These are phyloP conservation scores for Boletus speciosus DNA, from an alignment of 768 basidiomycete species.

Conservation along the genomic window DNA sequence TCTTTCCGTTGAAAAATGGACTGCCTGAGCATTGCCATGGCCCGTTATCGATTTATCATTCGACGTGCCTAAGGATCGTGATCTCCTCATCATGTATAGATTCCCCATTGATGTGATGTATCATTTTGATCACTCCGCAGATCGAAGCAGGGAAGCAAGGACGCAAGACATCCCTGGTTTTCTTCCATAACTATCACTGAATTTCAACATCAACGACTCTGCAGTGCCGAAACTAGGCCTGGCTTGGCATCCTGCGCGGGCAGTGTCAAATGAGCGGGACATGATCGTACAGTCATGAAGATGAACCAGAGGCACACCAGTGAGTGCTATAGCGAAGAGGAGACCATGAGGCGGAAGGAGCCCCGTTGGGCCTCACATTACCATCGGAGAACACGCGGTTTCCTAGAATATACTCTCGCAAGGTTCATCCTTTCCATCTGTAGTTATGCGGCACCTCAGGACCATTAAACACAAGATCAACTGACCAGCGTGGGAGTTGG, in stretches of 20 bases:
- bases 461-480: conserved; percentile 7
- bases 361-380: not conserved
- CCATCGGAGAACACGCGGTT: conserved; percentile 1
- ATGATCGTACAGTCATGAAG: not conserved
- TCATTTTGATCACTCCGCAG: conserved; percentile 23
- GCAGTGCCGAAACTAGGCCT: not conserved
- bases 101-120: conserved; percentile 18
- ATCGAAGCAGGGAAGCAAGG: conserved; percentile 20
- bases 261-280: not conserved
- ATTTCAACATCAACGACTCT: conserved; percentile 15
- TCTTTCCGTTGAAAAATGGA: conserved; percentile 1
- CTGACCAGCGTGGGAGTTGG: conserved; percentile 13
- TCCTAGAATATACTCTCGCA: conserved; percentile 6
- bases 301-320: not conserved
- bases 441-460: conserved; percentile 5
- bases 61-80: conserved; percentile 3
- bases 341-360: conserved; percentile 14
- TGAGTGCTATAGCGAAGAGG: not conserved
- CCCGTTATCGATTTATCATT: not conserved
- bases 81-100: conserved; percentile 1
- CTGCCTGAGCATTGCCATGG: not conserved
- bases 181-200: conserved; percentile 28
- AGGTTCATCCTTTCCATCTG: conserved; percentile 18
- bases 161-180: conserved; percentile 5
- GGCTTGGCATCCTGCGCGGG: not conserved